Conservation (phyloP, 2,329 filamentous ascomycete species). For the Aspergillus awamori region DNA sequence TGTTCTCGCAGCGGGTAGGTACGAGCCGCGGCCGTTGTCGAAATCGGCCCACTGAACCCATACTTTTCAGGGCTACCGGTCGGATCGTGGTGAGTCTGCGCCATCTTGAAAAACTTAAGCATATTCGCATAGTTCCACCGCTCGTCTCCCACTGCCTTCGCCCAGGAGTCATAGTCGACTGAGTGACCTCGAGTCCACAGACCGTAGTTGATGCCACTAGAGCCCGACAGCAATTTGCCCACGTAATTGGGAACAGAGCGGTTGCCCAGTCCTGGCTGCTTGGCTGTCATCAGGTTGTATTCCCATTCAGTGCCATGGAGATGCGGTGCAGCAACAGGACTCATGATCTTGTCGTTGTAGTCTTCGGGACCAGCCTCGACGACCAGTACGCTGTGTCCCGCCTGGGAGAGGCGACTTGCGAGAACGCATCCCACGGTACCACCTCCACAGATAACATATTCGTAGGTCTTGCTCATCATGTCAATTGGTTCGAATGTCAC, state of each 20-base stretch:
- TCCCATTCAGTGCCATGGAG: background rate
- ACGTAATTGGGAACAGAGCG: background rate
- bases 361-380: background rate
- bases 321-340: background rate
- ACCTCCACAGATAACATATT: background rate
- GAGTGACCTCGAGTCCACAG: background rate
- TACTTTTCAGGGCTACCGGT: background rate
- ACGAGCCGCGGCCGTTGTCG: background rate
- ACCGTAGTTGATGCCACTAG: background rate
- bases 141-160: background rate
- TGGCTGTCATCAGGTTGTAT: background rate
- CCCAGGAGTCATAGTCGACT: background rate
- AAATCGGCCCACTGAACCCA: background rate
- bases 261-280: background rate
- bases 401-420: background rate
- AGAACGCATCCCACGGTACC: background rate
- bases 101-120: background rate
- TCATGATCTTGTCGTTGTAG: background rate
- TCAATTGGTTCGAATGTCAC: background rate
- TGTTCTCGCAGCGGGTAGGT: background rate
- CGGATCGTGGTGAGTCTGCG: background rate
- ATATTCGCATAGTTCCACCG: background rate
- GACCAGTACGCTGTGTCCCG: background rate
- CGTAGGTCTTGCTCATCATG: background rate
- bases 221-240: background rate